Conservation (phyloP, 192 early-diverging fungal species). For the Gamsiella multidivaricata region DNA sequence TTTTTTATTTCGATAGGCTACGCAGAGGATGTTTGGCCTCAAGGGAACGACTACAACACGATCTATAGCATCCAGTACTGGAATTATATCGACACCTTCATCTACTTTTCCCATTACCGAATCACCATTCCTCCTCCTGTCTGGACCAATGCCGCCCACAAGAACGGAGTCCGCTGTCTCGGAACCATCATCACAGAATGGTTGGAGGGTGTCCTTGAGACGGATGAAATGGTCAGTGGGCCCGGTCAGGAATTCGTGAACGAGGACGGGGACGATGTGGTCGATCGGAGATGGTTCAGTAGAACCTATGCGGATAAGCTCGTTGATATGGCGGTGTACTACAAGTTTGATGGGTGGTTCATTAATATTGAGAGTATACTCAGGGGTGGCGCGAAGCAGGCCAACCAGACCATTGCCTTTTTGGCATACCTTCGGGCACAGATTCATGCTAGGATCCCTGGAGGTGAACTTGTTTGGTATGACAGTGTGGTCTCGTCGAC, state of each 20-base stretch:
- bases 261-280: slow-evolving; percentile 3
- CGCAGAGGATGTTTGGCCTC: slow-evolving; percentile 58
- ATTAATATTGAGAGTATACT: slow-evolving; percentile 73
- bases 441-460: slow-evolving; percentile 62
- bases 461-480: slow-evolving; percentile 69
- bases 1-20: slow-evolving; percentile 57
- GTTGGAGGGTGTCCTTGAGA: slow-evolving; percentile 59
- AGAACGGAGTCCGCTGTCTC: slow-evolving; percentile 66
- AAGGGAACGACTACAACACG: slow-evolving; percentile 57
- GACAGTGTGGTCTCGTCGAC: slow-evolving; percentile 65
- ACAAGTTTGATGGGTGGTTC: slow-evolving; percentile 75
- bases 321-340: slow-evolving; percentile 68
- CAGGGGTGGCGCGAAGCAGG: slow-evolving; percentile 33
- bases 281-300: slow-evolving; percentile 57
- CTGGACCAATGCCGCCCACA: slow-evolving; percentile 73
- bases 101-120: slow-evolving; percentile 71
- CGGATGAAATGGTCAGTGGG: slow-evolving; percentile 66
- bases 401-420: slow-evolving; percentile 47
- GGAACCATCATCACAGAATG: slow-evolving; percentile 76
- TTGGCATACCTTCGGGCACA: slow-evolving; percentile 57
- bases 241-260: slow-evolving; percentile 33
- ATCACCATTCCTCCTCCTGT: slow-evolving; percentile 68
- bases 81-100: slow-evolving; percentile 71
- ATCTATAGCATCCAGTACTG: slow-evolving; percentile 71
- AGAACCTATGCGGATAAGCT: slow-evolving; percentile 66